Base-by-base conservation (phyloP, 495 filamentous ascomycete genomes). In the Cenococcum geophilum region DNA sequence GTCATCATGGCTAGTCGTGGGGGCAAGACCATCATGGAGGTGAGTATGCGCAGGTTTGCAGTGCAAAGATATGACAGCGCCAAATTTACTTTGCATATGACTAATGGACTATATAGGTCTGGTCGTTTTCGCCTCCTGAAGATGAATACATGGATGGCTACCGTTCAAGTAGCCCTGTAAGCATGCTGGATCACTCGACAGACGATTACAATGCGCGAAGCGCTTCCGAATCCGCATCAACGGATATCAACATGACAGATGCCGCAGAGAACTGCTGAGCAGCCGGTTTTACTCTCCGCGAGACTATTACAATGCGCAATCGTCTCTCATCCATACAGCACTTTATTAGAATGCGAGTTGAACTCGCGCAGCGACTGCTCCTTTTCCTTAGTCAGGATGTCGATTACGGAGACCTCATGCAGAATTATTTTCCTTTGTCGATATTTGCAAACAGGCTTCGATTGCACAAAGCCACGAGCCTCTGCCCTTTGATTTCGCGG, bases 21-120 rank as follows among this genome's bases (percentile, higher is more conserved):
- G 25, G 83, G 82, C 50, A 82, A 89, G 57, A 97, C 95, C 1
- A 87, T 97, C 58, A 98, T 98, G 93, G 93, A 98, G 86, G 93
- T 96, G 72, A 79, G 78, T 69, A 34, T 50, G 16, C 36, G 22
- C 22, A 52, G 18, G 55, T 18, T 10, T 48, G 25, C 9, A n/a
- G 10, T n/a, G 40, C 14, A n/a, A 20, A 37, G 9, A 58, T 6
- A 1, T 40, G 54, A 2, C 37, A 32, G 34, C 34, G 11, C 20
- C 5, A 12, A 22, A 21, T 34, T 37, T 23, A 18, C 8, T 20
- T 56, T 50, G 18, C 43, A 10, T 1, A 22, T 66, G 48, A 35
- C 67, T 73, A 51, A 70, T 37, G 35, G 53, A 36, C 35, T 50
- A 10, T 20, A 20, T 60, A 95, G 90, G 89, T 96, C 12, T 96